Conservation (phyloP, 163 green algal species). For the Scenedesmus sp. region DNA sequence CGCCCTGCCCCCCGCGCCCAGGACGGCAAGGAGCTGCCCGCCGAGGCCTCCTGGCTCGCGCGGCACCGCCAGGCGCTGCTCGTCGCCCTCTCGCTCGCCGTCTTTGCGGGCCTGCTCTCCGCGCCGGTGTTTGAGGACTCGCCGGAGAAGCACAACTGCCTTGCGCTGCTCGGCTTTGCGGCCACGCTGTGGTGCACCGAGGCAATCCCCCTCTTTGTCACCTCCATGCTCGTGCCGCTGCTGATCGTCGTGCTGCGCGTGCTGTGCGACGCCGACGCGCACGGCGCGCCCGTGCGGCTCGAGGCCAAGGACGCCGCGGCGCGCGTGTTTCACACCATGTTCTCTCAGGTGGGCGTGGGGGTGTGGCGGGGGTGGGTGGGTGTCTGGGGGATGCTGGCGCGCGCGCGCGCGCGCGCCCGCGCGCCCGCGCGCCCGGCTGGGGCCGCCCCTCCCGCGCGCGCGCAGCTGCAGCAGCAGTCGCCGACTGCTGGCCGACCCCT, state of each 20-base stretch:
- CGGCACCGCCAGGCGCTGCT: slow-evolving; percentile 1
- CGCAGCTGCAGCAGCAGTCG: not conserved
- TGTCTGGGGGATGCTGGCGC: not conserved
- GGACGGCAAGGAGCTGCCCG: slow-evolving; percentile 30
- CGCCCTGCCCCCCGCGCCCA: slow-evolving; percentile 14
- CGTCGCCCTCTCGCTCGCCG: slow-evolving; percentile 5
- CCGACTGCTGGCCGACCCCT: not conserved
- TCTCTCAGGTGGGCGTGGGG: slow-evolving; percentile 60
- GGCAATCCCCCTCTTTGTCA: slow-evolving; percentile 76
- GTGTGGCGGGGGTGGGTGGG: not conserved
- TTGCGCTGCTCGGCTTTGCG: slow-evolving; percentile 71
- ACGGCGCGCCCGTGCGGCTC: slow-evolving; percentile 52
- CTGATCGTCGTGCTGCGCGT: slow-evolving; percentile 62
- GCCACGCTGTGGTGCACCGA: slow-evolving; percentile 79
- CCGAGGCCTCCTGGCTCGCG: slow-evolving; percentile 13
- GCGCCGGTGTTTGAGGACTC: slow-evolving; percentile 40
- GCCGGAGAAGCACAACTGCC: slow-evolving; percentile 69
- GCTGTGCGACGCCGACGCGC: slow-evolving; percentile 42
- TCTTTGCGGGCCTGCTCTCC: slow-evolving; percentile 42
- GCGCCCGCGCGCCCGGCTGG: no score
- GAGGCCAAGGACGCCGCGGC: slow-evolving; percentile 65
- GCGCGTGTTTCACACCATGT: slow-evolving; percentile 77
- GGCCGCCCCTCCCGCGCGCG: no score
- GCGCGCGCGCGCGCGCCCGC: no score
- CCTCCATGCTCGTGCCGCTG: slow-evolving; percentile 73